Percentiles rank a stretch among this genome's conserved stretches.
Evolutionary conservation across 2,329 filamentous ascomycete species (phyloP).

Genomic region (Cladosporium halotolerans): DNA sequence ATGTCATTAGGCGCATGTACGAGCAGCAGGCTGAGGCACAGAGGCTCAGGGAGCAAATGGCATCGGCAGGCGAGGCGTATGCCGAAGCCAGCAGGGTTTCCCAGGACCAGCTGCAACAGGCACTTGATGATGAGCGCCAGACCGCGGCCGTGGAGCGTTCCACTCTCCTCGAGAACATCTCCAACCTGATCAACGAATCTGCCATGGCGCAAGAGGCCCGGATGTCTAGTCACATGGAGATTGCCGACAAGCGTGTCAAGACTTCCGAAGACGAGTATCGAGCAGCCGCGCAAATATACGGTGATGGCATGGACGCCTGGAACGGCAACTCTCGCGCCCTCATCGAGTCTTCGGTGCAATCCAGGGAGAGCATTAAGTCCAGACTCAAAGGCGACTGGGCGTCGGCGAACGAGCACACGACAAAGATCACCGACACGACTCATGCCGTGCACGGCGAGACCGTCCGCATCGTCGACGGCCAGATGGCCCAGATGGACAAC

Average conservation of each 20-base stretch:
- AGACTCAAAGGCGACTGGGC: conserved; percentile 84
- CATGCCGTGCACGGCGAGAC: conserved; percentile 87
- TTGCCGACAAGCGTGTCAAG: conserved; percentile 51
- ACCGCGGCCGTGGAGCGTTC: conserved; percentile 68
- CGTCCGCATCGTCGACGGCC: conserved; percentile 79
- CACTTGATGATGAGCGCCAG: conserved; percentile 69
- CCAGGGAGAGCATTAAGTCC: conserved; percentile 69
- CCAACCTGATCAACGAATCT: conserved; percentile 66
- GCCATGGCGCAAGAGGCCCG: conserved; percentile 68
- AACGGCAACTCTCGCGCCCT: conserved; percentile 61
- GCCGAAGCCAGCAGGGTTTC: conserved; percentile 62
- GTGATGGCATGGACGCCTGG: conserved; percentile 69
- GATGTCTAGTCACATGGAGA: conserved; percentile 58
- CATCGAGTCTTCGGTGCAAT: conserved; percentile 63
- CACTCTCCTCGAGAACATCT: conserved; percentile 68
- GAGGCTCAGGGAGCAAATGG: conserved; percentile 63
- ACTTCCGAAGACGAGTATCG: conserved; percentile 48
- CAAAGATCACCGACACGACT: conserved; percentile 75
- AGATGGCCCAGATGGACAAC: conserved; percentile 77
- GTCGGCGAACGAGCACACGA: conserved; percentile 70
- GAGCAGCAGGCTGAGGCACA: conserved; percentile 73
- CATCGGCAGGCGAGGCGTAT: conserved; percentile 61
- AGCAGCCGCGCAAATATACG: conserved; percentile 57
- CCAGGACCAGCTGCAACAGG: conserved; percentile 59
- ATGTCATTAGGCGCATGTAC: conserved; percentile 66